phyloP scores from a whole-genome alignment of 1,284 basidiomycete species.

The Neolentinus lepideus region DNA sequence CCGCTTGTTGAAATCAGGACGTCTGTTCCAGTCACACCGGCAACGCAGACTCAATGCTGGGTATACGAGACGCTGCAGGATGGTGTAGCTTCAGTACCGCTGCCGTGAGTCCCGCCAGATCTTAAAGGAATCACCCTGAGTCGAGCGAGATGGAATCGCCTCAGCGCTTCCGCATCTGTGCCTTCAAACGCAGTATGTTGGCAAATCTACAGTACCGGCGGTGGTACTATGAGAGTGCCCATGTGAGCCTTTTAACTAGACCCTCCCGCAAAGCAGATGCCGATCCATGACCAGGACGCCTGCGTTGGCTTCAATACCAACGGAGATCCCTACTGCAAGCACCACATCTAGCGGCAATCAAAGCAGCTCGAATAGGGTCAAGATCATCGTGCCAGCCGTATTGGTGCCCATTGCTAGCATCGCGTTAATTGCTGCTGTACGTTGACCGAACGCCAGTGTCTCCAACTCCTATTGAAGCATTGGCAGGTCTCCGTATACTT shows the following conservation, averaged over 20 bases:
- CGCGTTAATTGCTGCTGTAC: background rate
- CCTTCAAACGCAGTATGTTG: background rate
- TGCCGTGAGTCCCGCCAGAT: background rate
- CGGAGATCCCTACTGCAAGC: background rate
- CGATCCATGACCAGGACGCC: background rate
- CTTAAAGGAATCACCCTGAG: too few relatives aligned
- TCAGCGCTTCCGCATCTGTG: background rate
- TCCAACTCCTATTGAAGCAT: too few relatives aligned
- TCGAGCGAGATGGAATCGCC: background rate
- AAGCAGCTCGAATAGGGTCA: background rate
- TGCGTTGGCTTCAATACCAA: background rate
- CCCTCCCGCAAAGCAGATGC: background rate
- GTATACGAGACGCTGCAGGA: background rate
- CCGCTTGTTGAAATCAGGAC: background rate
- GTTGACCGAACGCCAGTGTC: too few relatives aligned
- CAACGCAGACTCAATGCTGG: background rate
- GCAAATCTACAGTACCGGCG: background rate
- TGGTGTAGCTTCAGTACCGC: background rate
- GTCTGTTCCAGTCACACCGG: background rate
- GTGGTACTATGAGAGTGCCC: background rate
- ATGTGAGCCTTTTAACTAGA: background rate
- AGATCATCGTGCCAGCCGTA: background rate
- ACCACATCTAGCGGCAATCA: background rate
- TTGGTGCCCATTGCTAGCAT: background rate
- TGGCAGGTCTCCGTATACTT: background rate